A percentile compares a stretch with the other conserved stretches of the same genome.
Conservation (phyloP, 2,329 filamentous ascomycete species). For the Fusarium solani-melongenae region DNA sequence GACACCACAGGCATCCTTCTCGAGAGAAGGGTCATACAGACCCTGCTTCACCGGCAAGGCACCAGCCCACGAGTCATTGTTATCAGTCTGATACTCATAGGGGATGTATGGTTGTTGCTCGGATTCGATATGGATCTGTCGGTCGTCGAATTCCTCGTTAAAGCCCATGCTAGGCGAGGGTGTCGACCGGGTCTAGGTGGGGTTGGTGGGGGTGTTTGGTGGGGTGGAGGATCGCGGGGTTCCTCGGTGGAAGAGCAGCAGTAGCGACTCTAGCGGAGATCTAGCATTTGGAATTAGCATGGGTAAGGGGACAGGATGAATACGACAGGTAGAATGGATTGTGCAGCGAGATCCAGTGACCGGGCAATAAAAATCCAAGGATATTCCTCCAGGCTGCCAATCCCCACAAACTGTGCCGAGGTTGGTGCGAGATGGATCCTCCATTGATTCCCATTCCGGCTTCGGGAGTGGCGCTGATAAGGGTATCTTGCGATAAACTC, state of each 20-base stretch:
- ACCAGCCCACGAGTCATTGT: conserved; percentile 90
- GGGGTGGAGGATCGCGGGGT: conserved; percentile 40
- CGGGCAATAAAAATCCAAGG: background rate
- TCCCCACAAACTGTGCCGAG: background rate
- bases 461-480: conserved; percentile 40
- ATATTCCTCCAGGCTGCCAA: conserved; percentile 1
- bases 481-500: conserved; percentile 34
- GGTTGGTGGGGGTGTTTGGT: conserved; percentile 39
- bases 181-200: conserved; percentile 42
- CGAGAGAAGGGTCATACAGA: conserved; percentile 93
- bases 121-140: conserved; percentile 70
- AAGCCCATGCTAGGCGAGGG: conserved; percentile 76
- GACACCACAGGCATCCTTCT: conserved; percentile 99
- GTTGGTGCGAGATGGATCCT: background rate
- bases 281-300: conserved; percentile 37
- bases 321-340: background rate
- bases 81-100: conserved; percentile 90
- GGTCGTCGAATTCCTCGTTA: conserved; percentile 75
- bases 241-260: conserved; percentile 41
- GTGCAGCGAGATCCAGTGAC: background rate
- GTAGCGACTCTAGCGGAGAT: conserved; percentile 40
- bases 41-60: conserved; percentile 98
- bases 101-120: conserved; percentile 70
- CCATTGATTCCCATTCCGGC: conserved; percentile 26
- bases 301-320: conserved; percentile 21